Conservation (phyloP, 2,329 filamentous ascomycete species). For the Colletotrichum costaricense region DNA sequence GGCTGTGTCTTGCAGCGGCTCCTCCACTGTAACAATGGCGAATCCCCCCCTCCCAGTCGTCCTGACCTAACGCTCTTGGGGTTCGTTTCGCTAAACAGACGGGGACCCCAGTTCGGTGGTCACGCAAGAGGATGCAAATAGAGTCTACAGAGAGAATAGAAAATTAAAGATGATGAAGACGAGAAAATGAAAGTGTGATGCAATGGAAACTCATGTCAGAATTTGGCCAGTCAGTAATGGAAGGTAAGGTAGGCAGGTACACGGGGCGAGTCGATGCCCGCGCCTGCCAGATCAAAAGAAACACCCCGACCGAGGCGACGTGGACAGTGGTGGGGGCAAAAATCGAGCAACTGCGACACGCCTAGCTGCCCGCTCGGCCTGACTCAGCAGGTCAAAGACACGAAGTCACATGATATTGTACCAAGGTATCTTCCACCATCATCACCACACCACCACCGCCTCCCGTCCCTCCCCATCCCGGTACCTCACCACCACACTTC, state of each 20-base stretch:
- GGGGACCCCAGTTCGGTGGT: not conserved
- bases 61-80: not conserved
- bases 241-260: too few relatives aligned
- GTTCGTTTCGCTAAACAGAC: not conserved
- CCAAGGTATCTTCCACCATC: not conserved
- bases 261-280: too few relatives aligned
- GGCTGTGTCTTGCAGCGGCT: constrained; percentile 16
- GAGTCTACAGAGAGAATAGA: too few relatives aligned
- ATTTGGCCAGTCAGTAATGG: not conserved
- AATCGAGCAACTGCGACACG: constrained; percentile 18
- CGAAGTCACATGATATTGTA: constrained; percentile 17
- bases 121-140: not conserved
- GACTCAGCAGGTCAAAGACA: constrained; percentile 37
- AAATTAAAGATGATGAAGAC: not conserved
- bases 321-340: not conserved
- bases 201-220: not conserved
- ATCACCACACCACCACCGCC: not conserved
- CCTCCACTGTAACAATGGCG: constrained; percentile 21
- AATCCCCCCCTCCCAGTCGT: not conserved
- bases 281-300: not conserved
- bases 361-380: constrained; percentile 22
- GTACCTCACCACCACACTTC: not conserved
- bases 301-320: not conserved
- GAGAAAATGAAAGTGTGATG: not conserved
- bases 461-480: not conserved